Evolutionary conservation across 2,329 filamentous ascomycete species (phyloP), one percentile per base, ranked within the genome.

Genomic region (Aspergillus jensenii): DNA sequence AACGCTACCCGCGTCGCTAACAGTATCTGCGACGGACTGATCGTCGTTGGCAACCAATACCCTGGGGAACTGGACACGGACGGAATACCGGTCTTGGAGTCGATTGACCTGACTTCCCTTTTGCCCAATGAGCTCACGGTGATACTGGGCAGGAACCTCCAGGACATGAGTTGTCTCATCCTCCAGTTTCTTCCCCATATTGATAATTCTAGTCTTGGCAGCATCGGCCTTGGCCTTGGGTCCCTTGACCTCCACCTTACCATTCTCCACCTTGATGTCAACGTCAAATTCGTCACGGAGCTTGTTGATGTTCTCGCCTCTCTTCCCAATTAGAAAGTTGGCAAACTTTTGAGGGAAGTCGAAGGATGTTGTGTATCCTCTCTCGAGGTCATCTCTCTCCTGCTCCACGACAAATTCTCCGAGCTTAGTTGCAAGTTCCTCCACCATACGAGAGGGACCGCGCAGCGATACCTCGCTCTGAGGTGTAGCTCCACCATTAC

Each of bases 331-430:
- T 23, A 90, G 84, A 72, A 96, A 89, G 74, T 96, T 96, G 62
- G 93, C 92, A 71, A 87, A 96, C 77, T 96, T 96, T 72, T 96
- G 90, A 7, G 93, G 93, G 79, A 96, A 99, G 62, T 96, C 91
- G 65, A 98, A 98, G 25, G 84, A 86, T 59, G 90, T 80, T 2
- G 87, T 92, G 77, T 93, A 96, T 45, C 91, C 92, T 59, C 93
- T 90, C 77, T 98, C 93, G 71, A 95, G 90, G 76, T 98, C 93
- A 61, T 98, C 93, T 73, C 91, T 85, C 78, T 93, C 90, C 76
- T 96, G 92, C 71, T 96, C 89, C 70, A 89, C 87, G 21, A 98
- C 81, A 70, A 96, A 98, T 6, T 85, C 85, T 58, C 84, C 77
- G 54, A 96, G 86, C 79, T 93, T 95, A 37, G 82, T 77, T 31